These are phyloP conservation scores for Annulohypoxylon nitens DNA, from an alignment of 495 filamentous ascomycete genomes.

Conservation along the genomic window DNA sequence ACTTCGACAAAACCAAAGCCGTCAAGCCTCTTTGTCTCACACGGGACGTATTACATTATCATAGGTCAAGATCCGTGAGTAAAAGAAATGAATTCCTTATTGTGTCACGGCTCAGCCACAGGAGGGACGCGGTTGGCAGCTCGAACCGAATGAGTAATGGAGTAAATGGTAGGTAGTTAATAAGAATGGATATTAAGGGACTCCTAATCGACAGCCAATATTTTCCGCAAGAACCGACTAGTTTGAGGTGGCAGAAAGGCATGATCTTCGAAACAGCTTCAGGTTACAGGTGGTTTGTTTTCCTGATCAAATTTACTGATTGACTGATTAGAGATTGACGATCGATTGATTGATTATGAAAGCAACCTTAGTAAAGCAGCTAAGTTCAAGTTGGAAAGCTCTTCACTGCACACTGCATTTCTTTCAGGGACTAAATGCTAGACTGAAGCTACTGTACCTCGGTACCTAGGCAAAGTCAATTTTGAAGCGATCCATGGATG, in stretches of 20 bases:
- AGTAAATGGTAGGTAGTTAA: too few species aligned
- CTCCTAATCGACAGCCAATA: not conserved
- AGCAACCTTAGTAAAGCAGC: not conserved
- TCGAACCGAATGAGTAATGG: constrained; percentile 14
- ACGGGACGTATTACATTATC: constrained; percentile 13
- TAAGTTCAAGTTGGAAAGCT: not conserved
- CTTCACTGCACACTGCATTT: not conserved
- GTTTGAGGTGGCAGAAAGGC: not conserved
- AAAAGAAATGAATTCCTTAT: constrained; percentile 31
- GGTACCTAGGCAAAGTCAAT: constrained; percentile 2
- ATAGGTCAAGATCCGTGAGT: constrained; percentile 18
- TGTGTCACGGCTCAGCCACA: constrained; percentile 43
- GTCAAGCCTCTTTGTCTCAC: constrained; percentile 12
- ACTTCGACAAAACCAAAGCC: constrained; percentile 15
- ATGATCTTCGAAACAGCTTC: constrained; percentile 9
- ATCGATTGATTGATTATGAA: not conserved
- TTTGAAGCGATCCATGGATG: not conserved
- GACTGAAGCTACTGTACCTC: not conserved
- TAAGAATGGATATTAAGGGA: constrained; percentile 2
- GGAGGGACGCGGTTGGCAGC: constrained; percentile 15
- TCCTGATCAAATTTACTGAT: not conserved
- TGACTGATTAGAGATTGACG: not conserved
- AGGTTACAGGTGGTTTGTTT: constrained; percentile 2
- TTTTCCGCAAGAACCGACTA: constrained; percentile 10
- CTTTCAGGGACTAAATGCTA: not conserved